Conservation (phyloP, 805 yeast species). For the Naumovozyma castellii region DNA sequence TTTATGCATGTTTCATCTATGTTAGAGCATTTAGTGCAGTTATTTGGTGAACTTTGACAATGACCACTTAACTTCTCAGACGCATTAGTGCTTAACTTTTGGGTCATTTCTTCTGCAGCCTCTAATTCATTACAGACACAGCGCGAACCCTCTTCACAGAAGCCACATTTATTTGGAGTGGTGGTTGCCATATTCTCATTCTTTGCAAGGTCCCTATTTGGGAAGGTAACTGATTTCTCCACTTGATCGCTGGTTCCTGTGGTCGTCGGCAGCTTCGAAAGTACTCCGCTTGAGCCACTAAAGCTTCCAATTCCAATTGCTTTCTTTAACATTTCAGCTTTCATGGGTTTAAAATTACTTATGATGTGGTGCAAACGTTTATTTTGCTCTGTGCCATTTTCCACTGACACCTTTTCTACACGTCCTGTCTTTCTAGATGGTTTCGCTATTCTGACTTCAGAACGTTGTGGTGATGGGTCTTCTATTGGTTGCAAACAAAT, state of each 20-base stretch:
- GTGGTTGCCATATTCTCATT: not conserved
- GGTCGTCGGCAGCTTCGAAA: no score
- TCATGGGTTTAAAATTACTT: not conserved
- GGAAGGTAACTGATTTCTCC: no score
- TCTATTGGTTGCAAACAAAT: not conserved
- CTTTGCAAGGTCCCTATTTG: not conserved
- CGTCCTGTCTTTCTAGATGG: not conserved
- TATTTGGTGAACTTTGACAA: slow-evolving; percentile 39
- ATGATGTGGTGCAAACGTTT: not conserved
- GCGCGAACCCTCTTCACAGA: slow-evolving; percentile 85
- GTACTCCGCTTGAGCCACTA: no score
- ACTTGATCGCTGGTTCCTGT: no score
- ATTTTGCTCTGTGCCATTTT: not conserved
- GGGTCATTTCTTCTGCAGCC: slow-evolving; percentile 28
- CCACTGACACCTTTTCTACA: not conserved
- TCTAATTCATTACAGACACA: slow-evolving; percentile 83
- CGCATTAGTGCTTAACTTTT: not conserved
- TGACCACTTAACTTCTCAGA: slow-evolving; percentile 2
- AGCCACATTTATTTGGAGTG: slow-evolving; percentile 50
- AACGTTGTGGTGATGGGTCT: no score
- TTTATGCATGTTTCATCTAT: slow-evolving; percentile 24
- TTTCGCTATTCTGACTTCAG: not conserved
- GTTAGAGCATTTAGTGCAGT: slow-evolving; percentile 43
- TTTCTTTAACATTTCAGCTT: not conserved
- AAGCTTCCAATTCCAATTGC: no score